Percentiles rank a stretch among this genome's conserved stretches.
These are phyloP conservation scores for Candida freyschussii DNA, from an alignment of 1,139 yeast genomes.

Conservation along the genomic window DNA sequence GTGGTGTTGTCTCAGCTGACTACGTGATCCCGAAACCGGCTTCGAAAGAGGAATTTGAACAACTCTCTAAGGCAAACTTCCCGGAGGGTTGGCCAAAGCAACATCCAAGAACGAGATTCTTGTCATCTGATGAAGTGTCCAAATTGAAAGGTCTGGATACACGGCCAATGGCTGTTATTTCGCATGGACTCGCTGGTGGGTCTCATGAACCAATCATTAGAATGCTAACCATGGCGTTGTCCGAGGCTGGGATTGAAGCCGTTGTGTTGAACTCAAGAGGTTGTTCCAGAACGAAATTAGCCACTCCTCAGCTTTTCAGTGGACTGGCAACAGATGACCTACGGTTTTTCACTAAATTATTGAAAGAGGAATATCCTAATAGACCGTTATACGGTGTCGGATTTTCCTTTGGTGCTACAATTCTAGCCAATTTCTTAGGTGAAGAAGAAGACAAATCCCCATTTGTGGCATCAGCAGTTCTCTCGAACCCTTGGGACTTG, in stretches of 20 bases:
- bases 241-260: slow-evolving; percentile 47
- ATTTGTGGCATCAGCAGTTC: slow-evolving; percentile 59
- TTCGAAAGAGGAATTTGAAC: slow-evolving; percentile 42
- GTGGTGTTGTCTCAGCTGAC: slow-evolving; percentile 73
- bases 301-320: slow-evolving; percentile 70
- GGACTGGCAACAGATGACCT: slow-evolving; percentile 75
- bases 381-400: slow-evolving; percentile 77
- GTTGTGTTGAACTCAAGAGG: slow-evolving; percentile 82
- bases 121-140: slow-evolving; percentile 47
- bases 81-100: slow-evolving; percentile 69
- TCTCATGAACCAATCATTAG: slow-evolving; percentile 86
- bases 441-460: slow-evolving; percentile 53
- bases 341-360: slow-evolving; percentile 48
- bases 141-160: slow-evolving; percentile 30
- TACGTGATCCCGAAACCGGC: slow-evolving; percentile 56
- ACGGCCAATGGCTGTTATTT: slow-evolving; percentile 62
- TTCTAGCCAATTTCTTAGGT: slow-evolving; percentile 75
- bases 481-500: slow-evolving; percentile 87
- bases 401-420: slow-evolving; percentile 83
- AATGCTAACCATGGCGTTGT: slow-evolving; percentile 40
- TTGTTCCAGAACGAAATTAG: slow-evolving; percentile 75
- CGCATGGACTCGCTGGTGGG: slow-evolving; percentile 91
- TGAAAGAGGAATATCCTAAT: slow-evolving; percentile 56
- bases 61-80: slow-evolving; percentile 47
- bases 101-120: slow-evolving; percentile 74